These are phyloP conservation scores for Penicillium brevicompactum DNA, from an alignment of 2,329 filamentous ascomycete species.

Conservation along the genomic window DNA sequence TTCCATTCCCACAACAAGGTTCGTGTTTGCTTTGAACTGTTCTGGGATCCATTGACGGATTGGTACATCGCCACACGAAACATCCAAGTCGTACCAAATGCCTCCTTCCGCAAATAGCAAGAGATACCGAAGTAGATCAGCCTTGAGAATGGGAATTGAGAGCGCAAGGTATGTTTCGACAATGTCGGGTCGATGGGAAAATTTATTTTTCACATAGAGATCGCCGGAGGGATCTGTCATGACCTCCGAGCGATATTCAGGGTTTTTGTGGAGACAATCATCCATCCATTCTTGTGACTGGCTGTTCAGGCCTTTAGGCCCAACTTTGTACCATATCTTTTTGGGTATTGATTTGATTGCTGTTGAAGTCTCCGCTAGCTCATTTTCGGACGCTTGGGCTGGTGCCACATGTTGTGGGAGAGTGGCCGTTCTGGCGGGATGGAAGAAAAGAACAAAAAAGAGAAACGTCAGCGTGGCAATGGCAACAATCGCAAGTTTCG, in stretches of 20 bases:
- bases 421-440: neutral
- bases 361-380: neutral
- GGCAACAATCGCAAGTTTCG: neutral
- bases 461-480: conserved; percentile 3
- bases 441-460: conserved; percentile 7
- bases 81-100: conserved; percentile 8
- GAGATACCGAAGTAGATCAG: conserved; percentile 4
- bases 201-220: neutral
- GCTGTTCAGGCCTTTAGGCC: conserved; percentile 2
- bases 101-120: conserved; percentile 2
- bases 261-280: conserved; percentile 8
- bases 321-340: conserved; percentile 10
- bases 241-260: conserved; percentile 1
- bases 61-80: conserved; percentile 3
- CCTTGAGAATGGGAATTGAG: conserved; percentile 2
- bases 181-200: conserved; percentile 1
- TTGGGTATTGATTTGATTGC: neutral
- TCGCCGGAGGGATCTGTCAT: conserved; percentile 4
- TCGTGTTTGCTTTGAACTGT: neutral
- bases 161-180: conserved; percentile 1
- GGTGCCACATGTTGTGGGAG: neutral
- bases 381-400: neutral
- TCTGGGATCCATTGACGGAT: conserved; percentile 8
- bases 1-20: conserved; percentile 8
- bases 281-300: conserved; percentile 4